Evolutionary conservation across 2,329 filamentous ascomycete genomes (phyloP), one percentile per base, ranked within the genome.

Genomic region (Ophiostoma piceae): DNA sequence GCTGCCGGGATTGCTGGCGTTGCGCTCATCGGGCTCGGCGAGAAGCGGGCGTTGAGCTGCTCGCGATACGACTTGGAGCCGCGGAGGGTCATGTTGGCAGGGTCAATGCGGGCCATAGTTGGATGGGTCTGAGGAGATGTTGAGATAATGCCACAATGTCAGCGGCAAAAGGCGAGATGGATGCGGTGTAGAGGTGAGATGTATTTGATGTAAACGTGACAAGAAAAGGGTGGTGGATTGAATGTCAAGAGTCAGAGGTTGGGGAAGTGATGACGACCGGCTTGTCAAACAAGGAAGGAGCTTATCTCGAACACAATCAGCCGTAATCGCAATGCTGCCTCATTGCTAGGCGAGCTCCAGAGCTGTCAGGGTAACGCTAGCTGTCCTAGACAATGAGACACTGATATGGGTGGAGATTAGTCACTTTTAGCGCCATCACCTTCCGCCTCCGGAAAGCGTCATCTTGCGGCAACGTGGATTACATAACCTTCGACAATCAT

Each of bases 31-130:
- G 66, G 57, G 43, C 67, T 62, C 47, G 67, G 66, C 22, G 67
- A 37, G 29, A 70, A 70, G 43, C 69, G 69, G 11, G 16, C 9
- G 60, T 68, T 70, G 19, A 70, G 69, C 43, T 65, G 69, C 32
- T 70, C 69, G 54, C 69, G 69, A 60, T 67, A 67, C 29, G 68
- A 70, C 29, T 66, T 70, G 22, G 68, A 51, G 16, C 37, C 29
- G 19, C 68, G 68, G 37, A 70, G 47, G 7, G 69, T 32, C 35
- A 66, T 41, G 11, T 67, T 9, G 22, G 67, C 22, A 16, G 43
- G n/a, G 19, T 62, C 19, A 47, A 39, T 65, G 51, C 68, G 68
- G 51, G 68, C 68, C 65, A 67, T 70, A 47, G 22, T 43, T 6
- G 19, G 14, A 32, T n/a, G 16, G 9, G 19, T 39, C 37, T 5